These are phyloP conservation scores for Pseudocercospora eumusae DNA, from an alignment of 2,329 filamentous ascomycete genomes.

Conservation along the genomic window DNA sequence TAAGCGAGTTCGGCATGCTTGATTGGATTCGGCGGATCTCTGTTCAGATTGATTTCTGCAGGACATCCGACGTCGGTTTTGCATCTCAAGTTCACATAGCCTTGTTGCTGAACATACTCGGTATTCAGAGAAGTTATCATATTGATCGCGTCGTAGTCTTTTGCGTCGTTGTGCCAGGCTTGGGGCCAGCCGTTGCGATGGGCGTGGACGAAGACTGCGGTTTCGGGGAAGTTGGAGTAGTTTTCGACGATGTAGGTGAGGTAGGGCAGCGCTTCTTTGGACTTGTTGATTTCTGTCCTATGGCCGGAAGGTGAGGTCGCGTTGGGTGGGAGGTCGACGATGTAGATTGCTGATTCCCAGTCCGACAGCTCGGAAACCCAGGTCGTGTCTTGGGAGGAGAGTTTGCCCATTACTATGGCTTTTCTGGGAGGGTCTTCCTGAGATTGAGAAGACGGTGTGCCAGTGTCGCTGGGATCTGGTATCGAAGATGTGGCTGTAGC, in stretches of 20 bases:
- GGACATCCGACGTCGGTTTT: slow-evolving; percentile 30
- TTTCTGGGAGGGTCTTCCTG: slow-evolving; percentile 18
- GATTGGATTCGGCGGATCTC: slow-evolving; percentile 24
- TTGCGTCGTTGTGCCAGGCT: slow-evolving; percentile 37
- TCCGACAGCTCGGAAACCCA: slow-evolving; percentile 52
- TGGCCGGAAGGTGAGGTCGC: slow-evolving; percentile 28
- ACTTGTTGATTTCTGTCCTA: slow-evolving; percentile 42
- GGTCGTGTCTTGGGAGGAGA: slow-evolving; percentile 47
- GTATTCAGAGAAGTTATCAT: slow-evolving; percentile 30
- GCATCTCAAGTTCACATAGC: slow-evolving; percentile 37
- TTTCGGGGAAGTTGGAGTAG: slow-evolving; percentile 42
- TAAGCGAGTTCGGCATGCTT: slow-evolving; percentile 27
- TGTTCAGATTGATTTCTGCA: slow-evolving; percentile 29
- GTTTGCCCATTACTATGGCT: slow-evolving; percentile 46
- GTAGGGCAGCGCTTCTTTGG: slow-evolving; percentile 51
- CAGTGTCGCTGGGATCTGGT: not conserved
- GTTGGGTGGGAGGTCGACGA: slow-evolving; percentile 43
- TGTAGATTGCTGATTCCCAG: slow-evolving; percentile 52
- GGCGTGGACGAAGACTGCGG: slow-evolving; percentile 37
- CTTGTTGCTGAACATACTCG: slow-evolving; percentile 29
- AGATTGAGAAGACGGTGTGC: not conserved
- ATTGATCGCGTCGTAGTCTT: slow-evolving; percentile 32
- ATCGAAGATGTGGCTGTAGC: not conserved
- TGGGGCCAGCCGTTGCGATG: slow-evolving; percentile 31
- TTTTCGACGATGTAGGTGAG: slow-evolving; percentile 51